phyloP scores from a whole-genome alignment of 2,329 filamentous ascomycete species.

The Sclerotinia nivalis region DNA sequence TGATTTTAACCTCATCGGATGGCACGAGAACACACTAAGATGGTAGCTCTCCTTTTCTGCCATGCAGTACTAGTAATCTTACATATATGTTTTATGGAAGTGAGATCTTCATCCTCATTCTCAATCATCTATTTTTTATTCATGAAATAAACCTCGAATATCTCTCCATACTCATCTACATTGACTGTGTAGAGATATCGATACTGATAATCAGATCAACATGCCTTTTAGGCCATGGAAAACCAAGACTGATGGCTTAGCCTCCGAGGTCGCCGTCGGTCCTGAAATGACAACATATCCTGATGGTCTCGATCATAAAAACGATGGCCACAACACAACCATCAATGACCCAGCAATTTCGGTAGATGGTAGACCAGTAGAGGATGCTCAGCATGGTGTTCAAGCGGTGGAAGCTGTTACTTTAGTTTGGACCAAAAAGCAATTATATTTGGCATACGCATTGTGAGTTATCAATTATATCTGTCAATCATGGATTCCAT shows the following conservation, averaged over 20 bases:
- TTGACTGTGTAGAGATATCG: background rate
- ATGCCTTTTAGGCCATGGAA: conserved; percentile 13
- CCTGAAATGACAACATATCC: conserved; percentile 3
- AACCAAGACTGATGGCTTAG: conserved; percentile 11
- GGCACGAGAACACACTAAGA: background rate
- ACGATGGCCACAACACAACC: background rate
- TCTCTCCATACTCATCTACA: background rate
- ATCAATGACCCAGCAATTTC: background rate
- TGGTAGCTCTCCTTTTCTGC: background rate
- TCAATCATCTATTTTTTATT: background rate
- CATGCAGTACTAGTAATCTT: background rate
- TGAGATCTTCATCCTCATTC: background rate
- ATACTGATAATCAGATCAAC: background rate
- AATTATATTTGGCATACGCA: conserved; percentile 34
- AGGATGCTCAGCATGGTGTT: conserved; percentile 32
- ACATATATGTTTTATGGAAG: background rate
- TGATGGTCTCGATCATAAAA: conserved; percentile 14
- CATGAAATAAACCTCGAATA: background rate
- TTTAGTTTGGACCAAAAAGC: conserved; percentile 35
- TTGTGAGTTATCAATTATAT: conserved; percentile 26
- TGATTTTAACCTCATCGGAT: background rate
- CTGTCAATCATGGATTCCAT: background rate
- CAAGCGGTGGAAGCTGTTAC: conserved; percentile 37
- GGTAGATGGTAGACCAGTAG: conserved; percentile 22
- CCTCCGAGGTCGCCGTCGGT: conserved; percentile 8